Evolutionary conservation across 2,329 filamentous ascomycete genomes (phyloP), one percentile per base, ranked within the genome.

Genomic region (Penicillium capsulatum): DNA sequence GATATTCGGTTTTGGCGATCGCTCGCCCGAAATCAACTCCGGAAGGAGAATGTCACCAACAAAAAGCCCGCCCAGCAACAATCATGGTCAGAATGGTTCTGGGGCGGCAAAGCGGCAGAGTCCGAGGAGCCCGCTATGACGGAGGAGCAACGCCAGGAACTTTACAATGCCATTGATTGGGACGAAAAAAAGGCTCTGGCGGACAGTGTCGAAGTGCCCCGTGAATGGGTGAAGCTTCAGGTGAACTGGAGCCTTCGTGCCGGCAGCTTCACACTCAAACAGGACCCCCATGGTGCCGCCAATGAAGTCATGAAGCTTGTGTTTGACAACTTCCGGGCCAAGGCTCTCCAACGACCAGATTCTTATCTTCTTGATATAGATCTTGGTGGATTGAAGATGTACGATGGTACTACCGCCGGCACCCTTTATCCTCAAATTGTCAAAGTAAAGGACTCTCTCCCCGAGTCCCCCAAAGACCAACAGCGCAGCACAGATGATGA

Each of bases 141-240:
- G 0, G 92, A 98, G 46, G 83, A 97, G 64, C 90, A 99, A 63
- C 83, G 91, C 29, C 89, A 97, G 62, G 91, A 98, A 66, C 77
- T 99, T 7, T 98, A 97, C 64, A 84, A 94, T 53, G 94, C 88
- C 34, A 99, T 99, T 55, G 92, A 97, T 57, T 99, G 91, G 83
- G 87, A 98, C 47, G 92, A 99, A 66, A 97, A 96, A 71, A 83
- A 90, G 44, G 86, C 85, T 2, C 76, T 98, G 27, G 76, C 88
- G 0, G 89, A 95, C 51, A 83, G 85, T 29, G 83, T 99, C 3
- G 92, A 98, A 53, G 74, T 89, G 20, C 94, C 94, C 0, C 80
- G 86, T 38, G 92, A 99, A 54, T 88, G 88, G 7, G 76, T 98
- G 57, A 96, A 97, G 66, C 75, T 97, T 63, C 87, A 96, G 60